phyloP scores from a whole-genome alignment of 306 rosid species.

The Fragaria vesca region DNA sequence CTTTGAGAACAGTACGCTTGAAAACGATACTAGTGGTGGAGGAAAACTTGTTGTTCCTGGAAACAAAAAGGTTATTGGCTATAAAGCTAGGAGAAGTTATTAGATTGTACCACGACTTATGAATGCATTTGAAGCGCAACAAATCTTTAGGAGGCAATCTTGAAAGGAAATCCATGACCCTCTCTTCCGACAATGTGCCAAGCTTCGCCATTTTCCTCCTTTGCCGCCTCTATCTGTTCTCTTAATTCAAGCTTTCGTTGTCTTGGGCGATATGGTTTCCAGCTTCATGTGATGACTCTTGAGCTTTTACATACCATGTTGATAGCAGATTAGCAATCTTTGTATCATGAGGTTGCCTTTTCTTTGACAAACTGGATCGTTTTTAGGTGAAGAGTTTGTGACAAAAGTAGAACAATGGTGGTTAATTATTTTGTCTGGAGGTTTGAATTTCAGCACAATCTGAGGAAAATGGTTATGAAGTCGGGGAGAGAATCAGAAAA shows the following conservation, averaged over 20 bases:
- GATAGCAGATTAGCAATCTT: background rate
- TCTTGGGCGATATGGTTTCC: background rate
- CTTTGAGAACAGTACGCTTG: background rate
- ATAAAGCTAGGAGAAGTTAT: background rate
- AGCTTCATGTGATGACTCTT: background rate
- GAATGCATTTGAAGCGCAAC: background rate
- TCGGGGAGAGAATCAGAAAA: background rate
- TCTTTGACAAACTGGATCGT: background rate
- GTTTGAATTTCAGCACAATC: background rate
- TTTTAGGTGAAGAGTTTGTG: background rate
- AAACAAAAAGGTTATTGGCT: background rate
- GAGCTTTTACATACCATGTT: background rate
- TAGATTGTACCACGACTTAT: background rate
- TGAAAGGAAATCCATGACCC: background rate
- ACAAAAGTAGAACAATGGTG: background rate
- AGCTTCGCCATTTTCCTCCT: background rate
- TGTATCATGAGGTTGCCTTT: background rate
- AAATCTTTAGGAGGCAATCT: slow-evolving; percentile 4
- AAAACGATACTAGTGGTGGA: background rate
- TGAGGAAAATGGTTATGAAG: background rate
- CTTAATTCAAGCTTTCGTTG: background rate
- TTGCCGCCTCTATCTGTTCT: background rate
- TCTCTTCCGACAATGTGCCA: background rate
- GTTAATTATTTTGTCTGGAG: background rate
- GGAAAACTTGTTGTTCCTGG: background rate